A percentile compares a stretch with the other conserved stretches of the same genome.
These are phyloP conservation scores for Cutaneotrichosporon sp. DNA, from an alignment of 1,284 basidiomycete genomes.

Conservation along the genomic window DNA sequence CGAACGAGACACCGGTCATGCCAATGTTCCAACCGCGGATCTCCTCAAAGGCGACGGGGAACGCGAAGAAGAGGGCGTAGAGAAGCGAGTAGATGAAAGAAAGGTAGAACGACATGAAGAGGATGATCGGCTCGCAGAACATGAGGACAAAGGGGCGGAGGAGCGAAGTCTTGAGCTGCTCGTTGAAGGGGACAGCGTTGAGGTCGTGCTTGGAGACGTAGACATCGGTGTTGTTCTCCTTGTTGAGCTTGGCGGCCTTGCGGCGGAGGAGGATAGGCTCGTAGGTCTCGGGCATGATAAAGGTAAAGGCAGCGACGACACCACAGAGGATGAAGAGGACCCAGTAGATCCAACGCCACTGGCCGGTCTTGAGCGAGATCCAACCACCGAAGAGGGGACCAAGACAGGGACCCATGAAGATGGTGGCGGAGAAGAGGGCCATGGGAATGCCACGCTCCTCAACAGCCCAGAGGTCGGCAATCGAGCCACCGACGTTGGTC, in stretches of 20 bases:
- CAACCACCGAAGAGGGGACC: constrained; percentile 52
- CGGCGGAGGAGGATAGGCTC: constrained; percentile 48
- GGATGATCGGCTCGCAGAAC: constrained; percentile 53
- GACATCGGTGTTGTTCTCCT: constrained; percentile 47
- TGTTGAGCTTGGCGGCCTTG: constrained; percentile 47
- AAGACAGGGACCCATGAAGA: constrained; percentile 53
- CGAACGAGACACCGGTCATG: constrained; percentile 49
- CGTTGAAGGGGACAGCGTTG: constrained; percentile 38
- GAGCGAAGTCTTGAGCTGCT: constrained; percentile 49
- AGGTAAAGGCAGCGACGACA: constrained; percentile 38
- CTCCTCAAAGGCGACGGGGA: constrained; percentile 49
- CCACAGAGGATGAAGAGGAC: constrained; percentile 50
- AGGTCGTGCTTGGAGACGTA: constrained; percentile 49
- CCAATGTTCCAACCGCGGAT: constrained; percentile 50
- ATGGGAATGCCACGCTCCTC: constrained; percentile 54
- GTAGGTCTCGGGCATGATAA: constrained; percentile 52
- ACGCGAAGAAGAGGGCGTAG: constrained; percentile 50
- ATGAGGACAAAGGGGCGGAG: constrained; percentile 53
- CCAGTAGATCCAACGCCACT: constrained; percentile 57
- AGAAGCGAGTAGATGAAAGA: constrained; percentile 55
- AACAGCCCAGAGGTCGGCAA: constrained; percentile 55
- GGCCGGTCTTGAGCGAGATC: constrained; percentile 41
- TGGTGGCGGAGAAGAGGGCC: constrained; percentile 51
- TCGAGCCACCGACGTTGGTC: constrained; percentile 55
- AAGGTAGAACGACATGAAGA: constrained; percentile 55